Evolutionary conservation across 2,329 filamentous ascomycete genomes (phyloP), one percentile per base, ranked within the genome.

Genomic region (Ophiostoma perfectum): DNA sequence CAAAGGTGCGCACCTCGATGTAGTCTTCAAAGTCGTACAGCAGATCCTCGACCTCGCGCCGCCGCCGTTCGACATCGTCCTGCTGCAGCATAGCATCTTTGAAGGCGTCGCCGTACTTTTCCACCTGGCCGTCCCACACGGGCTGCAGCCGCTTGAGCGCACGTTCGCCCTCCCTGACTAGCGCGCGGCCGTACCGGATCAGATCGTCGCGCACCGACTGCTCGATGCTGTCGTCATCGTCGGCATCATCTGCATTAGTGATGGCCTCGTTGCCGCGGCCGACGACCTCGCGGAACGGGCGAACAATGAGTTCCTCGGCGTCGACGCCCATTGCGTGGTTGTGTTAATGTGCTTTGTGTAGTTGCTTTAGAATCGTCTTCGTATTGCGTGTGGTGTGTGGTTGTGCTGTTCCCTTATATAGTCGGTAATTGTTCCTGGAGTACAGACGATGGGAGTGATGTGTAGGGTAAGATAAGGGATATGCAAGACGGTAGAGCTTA

Each of bases 21-120:
- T 77, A 80, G 73, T 81, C 80, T 55, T 81, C 80, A 60, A 81
- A 77, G 69, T 81, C 79, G 71, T 80, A 81, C 6, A 81, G 75
- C 3, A 80, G 73, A 66, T 80, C 78, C 65, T 80, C 79, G 4
- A 81, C 72, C 16, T 71, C 68, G 11, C 77, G 72, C 16, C 76
- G 68, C 67, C 72, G 73, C 64, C 72, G 74, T 52, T 76, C 74
- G 39, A 78, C 70, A 18, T 75, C 75, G 18, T 75, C 76, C 68
- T 79, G 77, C 58, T 78, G 74, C 65, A 75, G 72, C 68, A 80
- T 77, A 2, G 74, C 73, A 0, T 77, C 75, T 42, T 73, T 77
- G 70, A 80, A 80, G 1, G 71, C 72, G 39, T 79, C 75, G 67
- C 78, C 78, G 42, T 79, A 74, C 70, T 75, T 78, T 18, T 76